Base-by-base conservation (phyloP, 2,329 filamentous ascomycete genomes). In the Monosporascus ibericus region DNA sequence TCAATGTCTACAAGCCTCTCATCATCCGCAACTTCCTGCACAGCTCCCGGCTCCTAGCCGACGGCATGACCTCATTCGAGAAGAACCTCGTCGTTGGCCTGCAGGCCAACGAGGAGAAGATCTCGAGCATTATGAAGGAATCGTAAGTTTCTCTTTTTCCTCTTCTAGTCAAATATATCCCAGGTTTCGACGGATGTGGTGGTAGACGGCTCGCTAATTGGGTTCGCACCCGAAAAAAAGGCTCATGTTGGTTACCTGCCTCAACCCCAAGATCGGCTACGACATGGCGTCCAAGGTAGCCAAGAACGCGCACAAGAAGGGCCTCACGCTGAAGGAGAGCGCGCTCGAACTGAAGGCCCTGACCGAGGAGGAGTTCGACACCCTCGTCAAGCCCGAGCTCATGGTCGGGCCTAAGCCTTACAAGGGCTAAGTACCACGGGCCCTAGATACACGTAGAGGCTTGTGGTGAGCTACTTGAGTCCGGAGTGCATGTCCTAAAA, bases 231-330 rank as follows among this genome's bases (percentile, higher is more conserved):
- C 25, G 61, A 11, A 34, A 30, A 42, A 37, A 47, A 95, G 90
- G 68, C 81, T 99, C 65, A 99, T 99, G 94, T 82, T 97, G 60
- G 94, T 97, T 37, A 99, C 94, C 60, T 96, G 92, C 80, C 80
- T 97, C 58, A 96, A 96, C 81, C 91, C 92, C 62, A 90, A 95
- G 73, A 96, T 97, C 68, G 92, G 92, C 55, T 96, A 96, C 73
- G 92, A 96, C 70, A 95, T 95, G 89, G 92, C 92, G 49, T 91
- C 86, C 73, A 95, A 95, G 79, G 92, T 96, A 24, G 92, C 92
- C 67, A 96, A 96, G 86, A 95, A 99, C 68, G 94, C 94, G 17
- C 94, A 99, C 79, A 96, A 96, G 84, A 97, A 97, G 84, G 91
- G 91, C 36, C 75, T 92, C 49, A 96, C 91, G 24, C 82, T 99